Conservation (phyloP, 2,329 filamentous ascomycete species). For the Hymenoscyphus infarciens region DNA sequence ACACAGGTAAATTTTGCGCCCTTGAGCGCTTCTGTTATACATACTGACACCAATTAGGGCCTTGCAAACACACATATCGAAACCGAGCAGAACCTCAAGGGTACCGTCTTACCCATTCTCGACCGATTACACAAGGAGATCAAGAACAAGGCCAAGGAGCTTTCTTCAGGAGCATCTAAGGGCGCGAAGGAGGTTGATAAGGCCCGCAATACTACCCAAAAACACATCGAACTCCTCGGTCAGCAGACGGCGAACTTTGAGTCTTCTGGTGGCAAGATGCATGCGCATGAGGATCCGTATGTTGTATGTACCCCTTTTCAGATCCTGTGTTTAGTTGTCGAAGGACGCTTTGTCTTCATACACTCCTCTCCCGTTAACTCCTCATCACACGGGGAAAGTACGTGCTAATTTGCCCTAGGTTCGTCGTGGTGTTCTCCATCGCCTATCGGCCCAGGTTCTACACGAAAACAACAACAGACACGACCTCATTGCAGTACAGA, state of each 20-base stretch:
- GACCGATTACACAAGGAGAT: slow-evolving; percentile 92
- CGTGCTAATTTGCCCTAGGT: slow-evolving; percentile 38
- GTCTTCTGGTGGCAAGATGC: slow-evolving; percentile 67
- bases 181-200: slow-evolving; percentile 89
- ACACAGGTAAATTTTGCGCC: slow-evolving; percentile 56
- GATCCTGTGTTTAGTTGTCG: too few species aligned
- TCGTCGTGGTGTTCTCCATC: slow-evolving; percentile 74
- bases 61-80: slow-evolving; percentile 86
- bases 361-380: too few species aligned
- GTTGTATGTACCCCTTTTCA: slow-evolving; percentile 39
- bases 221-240: slow-evolving; percentile 91
- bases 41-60: slow-evolving; percentile 47
- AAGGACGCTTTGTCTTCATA: too few species aligned
- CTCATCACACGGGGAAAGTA: too few species aligned
- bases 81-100: slow-evolving; percentile 86
- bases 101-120: slow-evolving; percentile 79
- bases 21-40: neutral
- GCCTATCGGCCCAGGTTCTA: slow-evolving; percentile 83
- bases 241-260: slow-evolving; percentile 80
- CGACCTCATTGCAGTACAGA: slow-evolving; percentile 87
- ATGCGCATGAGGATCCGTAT: slow-evolving; percentile 79
- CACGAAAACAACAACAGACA: slow-evolving; percentile 96
- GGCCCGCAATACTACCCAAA: slow-evolving; percentile 79
- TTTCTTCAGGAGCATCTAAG: slow-evolving; percentile 76
- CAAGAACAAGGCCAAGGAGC: slow-evolving; percentile 92